These are phyloP conservation scores for Panellus pusillus DNA, from an alignment of 768 basidiomycete genomes.

Conservation along the genomic window DNA sequence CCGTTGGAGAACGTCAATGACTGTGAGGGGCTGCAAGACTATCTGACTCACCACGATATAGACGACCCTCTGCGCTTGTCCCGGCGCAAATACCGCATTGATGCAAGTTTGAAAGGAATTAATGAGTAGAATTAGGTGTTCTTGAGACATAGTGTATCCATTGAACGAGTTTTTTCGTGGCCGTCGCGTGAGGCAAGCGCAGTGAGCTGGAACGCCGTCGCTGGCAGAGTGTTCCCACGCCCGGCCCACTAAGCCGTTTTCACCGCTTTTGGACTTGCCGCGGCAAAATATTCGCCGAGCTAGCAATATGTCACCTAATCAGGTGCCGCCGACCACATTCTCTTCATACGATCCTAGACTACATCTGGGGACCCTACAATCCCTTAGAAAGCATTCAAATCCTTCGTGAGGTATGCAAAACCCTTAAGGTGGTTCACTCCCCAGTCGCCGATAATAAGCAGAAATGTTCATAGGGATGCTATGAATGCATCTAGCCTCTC, in stretches of 20 bases:
- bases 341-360: too few relatives aligned
- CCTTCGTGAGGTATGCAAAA: too few relatives aligned
- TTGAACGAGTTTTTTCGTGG: too few relatives aligned
- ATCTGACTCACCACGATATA: not conserved
- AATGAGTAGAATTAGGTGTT: not conserved
- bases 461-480: too few relatives aligned
- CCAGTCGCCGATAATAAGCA: too few relatives aligned
- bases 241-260: not conserved
- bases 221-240: not conserved
- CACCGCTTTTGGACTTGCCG: not conserved
- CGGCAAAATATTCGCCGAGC: not conserved
- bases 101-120: not conserved
- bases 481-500: too few relatives aligned
- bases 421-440: too few relatives aligned
- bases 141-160: too few relatives aligned
- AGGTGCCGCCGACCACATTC: not conserved
- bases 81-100: not conserved
- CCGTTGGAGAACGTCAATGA: conserved; percentile 7
- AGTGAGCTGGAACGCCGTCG: not conserved
- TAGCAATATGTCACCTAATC: not conserved
- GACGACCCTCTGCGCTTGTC: conserved; percentile 2
- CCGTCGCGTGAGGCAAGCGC: not conserved
- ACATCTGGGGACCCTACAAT: too few relatives aligned
- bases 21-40: conserved; percentile 1
- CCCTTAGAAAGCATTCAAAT: too few relatives aligned